A percentile compares a stretch with the other conserved stretches of the same genome.
Evolutionary conservation across 768 basidiomycete genomes (phyloP).

Genomic region (Paxillus ammoniavirescens): DNA sequence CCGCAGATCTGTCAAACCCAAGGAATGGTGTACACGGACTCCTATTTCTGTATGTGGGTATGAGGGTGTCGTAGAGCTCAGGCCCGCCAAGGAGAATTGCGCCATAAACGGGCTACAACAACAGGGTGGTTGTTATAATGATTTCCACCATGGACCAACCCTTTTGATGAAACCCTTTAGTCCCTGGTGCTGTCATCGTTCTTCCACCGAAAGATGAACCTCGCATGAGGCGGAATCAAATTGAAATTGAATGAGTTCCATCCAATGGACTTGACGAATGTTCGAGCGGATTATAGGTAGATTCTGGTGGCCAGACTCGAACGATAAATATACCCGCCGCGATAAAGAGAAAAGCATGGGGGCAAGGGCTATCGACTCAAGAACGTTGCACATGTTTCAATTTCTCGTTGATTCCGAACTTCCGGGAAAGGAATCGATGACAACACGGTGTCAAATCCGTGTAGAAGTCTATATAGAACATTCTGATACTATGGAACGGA

Average conservation of each 20-base stretch:
- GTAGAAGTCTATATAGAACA: slow-evolving; percentile 9
- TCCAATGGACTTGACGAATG: slow-evolving; percentile 2
- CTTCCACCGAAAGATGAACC: background rate
- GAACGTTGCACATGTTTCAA: slow-evolving; percentile 17
- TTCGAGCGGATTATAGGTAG: background rate
- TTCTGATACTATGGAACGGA: slow-evolving; percentile 19
- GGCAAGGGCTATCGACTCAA: background rate
- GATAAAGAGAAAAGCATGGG: slow-evolving; percentile 5
- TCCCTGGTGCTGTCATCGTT: slow-evolving; percentile 2
- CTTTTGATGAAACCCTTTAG: background rate
- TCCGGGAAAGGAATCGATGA: background rate
- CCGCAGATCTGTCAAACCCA: background rate
- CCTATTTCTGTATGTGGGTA: background rate
- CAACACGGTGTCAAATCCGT: too few species aligned
- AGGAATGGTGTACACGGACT: background rate
- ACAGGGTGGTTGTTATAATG: too few species aligned
- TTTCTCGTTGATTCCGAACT: background rate
- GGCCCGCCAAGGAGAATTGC: background rate
- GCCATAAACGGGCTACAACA: too few species aligned
- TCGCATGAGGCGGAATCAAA: background rate
- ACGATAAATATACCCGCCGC: slow-evolving; percentile 9
- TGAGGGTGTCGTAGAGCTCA: background rate
- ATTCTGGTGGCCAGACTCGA: background rate
- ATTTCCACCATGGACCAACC: slow-evolving; percentile 6
- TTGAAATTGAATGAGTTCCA: background rate